Percentiles rank a stretch among this genome's conserved stretches.
Evolutionary conservation across 495 filamentous ascomycete species (phyloP).

Genomic region (Lasiosphaeria ovina): DNA sequence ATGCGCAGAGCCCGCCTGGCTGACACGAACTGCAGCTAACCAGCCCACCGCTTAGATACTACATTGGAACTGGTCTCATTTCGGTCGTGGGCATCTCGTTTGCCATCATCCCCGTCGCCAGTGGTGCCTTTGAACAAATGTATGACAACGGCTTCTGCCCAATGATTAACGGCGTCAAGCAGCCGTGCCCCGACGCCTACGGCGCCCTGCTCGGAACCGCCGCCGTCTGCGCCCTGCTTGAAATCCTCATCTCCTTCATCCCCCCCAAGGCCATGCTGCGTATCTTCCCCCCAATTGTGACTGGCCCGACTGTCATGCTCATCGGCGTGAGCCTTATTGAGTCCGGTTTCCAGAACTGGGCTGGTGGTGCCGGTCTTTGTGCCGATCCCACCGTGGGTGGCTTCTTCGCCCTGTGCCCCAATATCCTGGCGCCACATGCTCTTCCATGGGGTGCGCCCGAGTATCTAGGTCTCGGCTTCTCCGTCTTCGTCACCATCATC

Average conservation of each 20-base stretch:
- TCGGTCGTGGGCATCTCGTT: slow-evolving; percentile 90
- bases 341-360: slow-evolving; percentile 80
- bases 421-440: slow-evolving; percentile 69
- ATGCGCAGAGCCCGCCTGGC: slow-evolving; percentile 1
- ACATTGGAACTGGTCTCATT: slow-evolving; percentile 82
- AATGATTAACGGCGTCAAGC: slow-evolving; percentile 56
- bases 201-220: slow-evolving; percentile 80
- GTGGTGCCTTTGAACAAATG: slow-evolving; percentile 78
- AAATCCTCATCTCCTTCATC: slow-evolving; percentile 73
- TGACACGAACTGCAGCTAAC: slow-evolving; percentile 1
- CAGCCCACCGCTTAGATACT: slow-evolving; percentile 48
- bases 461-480: slow-evolving; percentile 87
- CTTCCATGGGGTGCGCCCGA: slow-evolving; percentile 85
- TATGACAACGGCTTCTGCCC: slow-evolving; percentile 80
- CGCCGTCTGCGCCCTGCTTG: slow-evolving; percentile 65
- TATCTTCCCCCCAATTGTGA: slow-evolving; percentile 87
- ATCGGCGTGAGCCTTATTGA: slow-evolving; percentile 67
- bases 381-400: slow-evolving; percentile 52
- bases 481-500: slow-evolving; percentile 84
- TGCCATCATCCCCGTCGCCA: slow-evolving; percentile 80
- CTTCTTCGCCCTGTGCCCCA: slow-evolving; percentile 65
- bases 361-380: slow-evolving; percentile 70
- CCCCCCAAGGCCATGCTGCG: slow-evolving; percentile 66
- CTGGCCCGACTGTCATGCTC: slow-evolving; percentile 77
- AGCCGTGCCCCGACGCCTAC: slow-evolving; percentile 80